These are phyloP conservation scores for Medicago ruthenica DNA, from an alignment of 306 rosid species.

Conservation along the genomic window DNA sequence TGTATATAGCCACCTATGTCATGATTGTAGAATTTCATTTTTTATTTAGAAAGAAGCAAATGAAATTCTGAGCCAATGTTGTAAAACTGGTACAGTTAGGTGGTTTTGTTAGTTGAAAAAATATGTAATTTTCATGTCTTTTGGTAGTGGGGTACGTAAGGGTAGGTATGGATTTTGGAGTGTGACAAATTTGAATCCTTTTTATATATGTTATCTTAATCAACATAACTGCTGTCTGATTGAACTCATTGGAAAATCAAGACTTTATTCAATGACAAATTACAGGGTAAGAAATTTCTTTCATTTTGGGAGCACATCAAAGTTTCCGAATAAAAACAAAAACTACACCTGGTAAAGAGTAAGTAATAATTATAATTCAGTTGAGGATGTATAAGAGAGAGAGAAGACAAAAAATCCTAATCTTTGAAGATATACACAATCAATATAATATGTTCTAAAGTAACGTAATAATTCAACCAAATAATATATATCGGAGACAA, in stretches of 20 bases:
- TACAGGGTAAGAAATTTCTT: neutral
- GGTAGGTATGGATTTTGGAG: slow-evolving; percentile 28
- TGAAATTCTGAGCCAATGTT: neutral
- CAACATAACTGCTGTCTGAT: neutral
- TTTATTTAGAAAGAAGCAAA: neutral
- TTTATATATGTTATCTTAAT: slow-evolving; percentile 15
- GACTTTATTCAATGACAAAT: neutral
- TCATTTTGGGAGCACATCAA: neutral
- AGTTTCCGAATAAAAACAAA: neutral
- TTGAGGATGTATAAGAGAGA: too few relatives aligned
- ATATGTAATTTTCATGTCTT: neutral
- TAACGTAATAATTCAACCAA: too few relatives aligned
- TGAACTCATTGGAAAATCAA: neutral
- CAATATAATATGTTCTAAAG: too few relatives aligned
- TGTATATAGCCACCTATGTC: too few relatives aligned
- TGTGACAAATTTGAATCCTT: slow-evolving; percentile 3
- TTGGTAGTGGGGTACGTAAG: neutral
- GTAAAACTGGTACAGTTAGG: slow-evolving; percentile 7
- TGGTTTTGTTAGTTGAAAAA: slow-evolving; percentile 6
- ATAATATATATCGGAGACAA: too few relatives aligned
- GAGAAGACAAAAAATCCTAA: too few relatives aligned
- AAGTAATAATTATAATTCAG: too few relatives aligned
- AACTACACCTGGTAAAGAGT: neutral
- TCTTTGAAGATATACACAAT: too few relatives aligned
- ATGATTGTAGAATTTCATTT: neutral